Evolutionary conservation across 2,329 filamentous ascomycete species (phyloP).

Genomic region (Penicillium sp.): DNA sequence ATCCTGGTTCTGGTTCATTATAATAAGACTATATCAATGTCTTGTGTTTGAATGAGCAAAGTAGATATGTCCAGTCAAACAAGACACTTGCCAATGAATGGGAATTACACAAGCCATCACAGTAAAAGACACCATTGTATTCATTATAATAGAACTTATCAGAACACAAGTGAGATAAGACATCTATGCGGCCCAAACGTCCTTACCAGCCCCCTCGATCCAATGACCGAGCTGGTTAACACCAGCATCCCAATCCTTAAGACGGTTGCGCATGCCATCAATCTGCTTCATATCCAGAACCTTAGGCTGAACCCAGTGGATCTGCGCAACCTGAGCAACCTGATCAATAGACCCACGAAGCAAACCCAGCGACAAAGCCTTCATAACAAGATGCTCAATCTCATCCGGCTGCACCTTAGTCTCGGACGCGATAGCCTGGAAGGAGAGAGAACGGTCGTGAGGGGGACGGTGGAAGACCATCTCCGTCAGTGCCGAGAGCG

Average conservation of each 20-base stretch:
- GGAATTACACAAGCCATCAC: background rate
- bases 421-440: conserved; percentile 81
- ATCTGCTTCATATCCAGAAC: conserved; percentile 95
- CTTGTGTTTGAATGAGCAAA: background rate
- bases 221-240: conserved; percentile 95
- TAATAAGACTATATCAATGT: background rate
- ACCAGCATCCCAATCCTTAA: conserved; percentile 93
- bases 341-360: conserved; percentile 93
- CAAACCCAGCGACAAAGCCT: conserved; percentile 90
- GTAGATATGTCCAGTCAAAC: background rate
- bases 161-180: conserved; percentile 7
- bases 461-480: conserved; percentile 93
- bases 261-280: conserved; percentile 78
- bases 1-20: background rate
- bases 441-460: conserved; percentile 92
- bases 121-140: conserved; percentile 11
- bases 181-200: conserved; percentile 83
- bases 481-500: conserved; percentile 91
- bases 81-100: background rate
- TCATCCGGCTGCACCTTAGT: conserved; percentile 88
- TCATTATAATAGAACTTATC: conserved; percentile 23
- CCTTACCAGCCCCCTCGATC: conserved; percentile 91
- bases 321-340: conserved; percentile 87
- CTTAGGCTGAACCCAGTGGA: conserved; percentile 99
- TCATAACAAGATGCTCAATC: conserved; percentile 99